These are phyloP conservation scores for Aspergillus carlsbadensis DNA, from an alignment of 495 filamentous ascomycete species.

Conservation along the genomic window DNA sequence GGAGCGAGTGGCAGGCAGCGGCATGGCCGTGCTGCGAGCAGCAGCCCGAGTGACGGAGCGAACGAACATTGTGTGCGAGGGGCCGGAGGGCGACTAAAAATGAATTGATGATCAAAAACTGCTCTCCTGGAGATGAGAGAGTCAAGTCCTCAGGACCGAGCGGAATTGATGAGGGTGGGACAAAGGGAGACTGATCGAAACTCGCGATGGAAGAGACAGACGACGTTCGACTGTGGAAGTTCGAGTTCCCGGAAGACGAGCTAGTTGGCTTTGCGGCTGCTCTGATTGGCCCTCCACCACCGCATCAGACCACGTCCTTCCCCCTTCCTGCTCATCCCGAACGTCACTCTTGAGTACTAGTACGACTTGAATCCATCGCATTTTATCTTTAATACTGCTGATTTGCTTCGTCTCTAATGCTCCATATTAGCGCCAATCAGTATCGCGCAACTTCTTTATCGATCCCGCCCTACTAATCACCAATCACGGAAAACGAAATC, in stretches of 20 bases:
- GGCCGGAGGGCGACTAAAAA: conserved; percentile 30
- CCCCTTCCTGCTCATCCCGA: conserved; percentile 19
- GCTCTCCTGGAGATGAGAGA: conserved; percentile 23
- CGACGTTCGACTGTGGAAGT: conserved; percentile 48
- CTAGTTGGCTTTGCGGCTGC: conserved; percentile 30
- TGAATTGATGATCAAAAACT: conserved; percentile 29
- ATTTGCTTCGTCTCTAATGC: no score
- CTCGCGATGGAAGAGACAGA: conserved; percentile 37
- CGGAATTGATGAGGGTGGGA: conserved; percentile 19
- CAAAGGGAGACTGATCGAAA: conserved; percentile 35
- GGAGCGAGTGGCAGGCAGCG: conserved; percentile 37
- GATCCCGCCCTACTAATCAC: background rate
- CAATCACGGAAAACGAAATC: background rate
- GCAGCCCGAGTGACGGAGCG: conserved; percentile 45
- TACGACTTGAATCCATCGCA: no score
- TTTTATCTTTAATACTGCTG: no score
- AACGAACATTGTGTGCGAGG: conserved; percentile 49
- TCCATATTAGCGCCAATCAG: no score
- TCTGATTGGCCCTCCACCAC: conserved; percentile 35
- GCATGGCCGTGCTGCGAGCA: conserved; percentile 44
- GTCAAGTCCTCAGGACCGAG: conserved; percentile 22
- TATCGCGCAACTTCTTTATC: no score
- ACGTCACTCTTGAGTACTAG: no score
- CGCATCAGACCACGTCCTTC: conserved; percentile 24
- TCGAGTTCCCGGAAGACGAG: conserved; percentile 44